Conservation (phyloP, 305 asterid species). For the Fraxinus sp. region DNA sequence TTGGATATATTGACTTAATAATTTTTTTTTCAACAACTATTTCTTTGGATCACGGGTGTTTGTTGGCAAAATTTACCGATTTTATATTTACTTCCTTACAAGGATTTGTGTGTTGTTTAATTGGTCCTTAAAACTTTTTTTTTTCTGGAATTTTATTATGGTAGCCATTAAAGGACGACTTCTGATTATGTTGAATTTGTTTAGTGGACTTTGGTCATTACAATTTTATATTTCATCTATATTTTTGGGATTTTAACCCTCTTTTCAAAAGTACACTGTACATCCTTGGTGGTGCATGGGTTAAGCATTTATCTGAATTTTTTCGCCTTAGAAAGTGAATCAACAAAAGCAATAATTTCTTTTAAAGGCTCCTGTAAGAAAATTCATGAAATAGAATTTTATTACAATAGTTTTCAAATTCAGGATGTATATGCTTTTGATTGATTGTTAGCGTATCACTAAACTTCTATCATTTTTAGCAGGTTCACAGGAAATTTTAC, state of each 20-base stretch:
- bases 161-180: not conserved
- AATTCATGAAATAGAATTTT: not conserved
- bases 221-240: not conserved
- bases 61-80: not conserved
- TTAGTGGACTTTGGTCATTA: not conserved
- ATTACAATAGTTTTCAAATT: not conserved
- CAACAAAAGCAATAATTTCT: not conserved
- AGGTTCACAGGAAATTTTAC: slow-evolving; percentile 13
- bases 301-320: not conserved
- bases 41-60: not conserved
- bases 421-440: not conserved
- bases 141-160: not conserved
- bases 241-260: not conserved
- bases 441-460: not conserved
- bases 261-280: not conserved
- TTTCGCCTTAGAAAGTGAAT: not conserved
- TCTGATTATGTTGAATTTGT: not conserved
- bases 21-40: not conserved
- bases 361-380: not conserved
- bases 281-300: not conserved
- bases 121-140: not conserved
- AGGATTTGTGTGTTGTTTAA: not conserved
- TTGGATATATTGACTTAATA: not conserved
- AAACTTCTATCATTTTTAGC: slow-evolving; percentile 1
- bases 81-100: not conserved